These are phyloP conservation scores for Trametes sanguinea DNA, from an alignment of 768 basidiomycete species.

Conservation along the genomic window DNA sequence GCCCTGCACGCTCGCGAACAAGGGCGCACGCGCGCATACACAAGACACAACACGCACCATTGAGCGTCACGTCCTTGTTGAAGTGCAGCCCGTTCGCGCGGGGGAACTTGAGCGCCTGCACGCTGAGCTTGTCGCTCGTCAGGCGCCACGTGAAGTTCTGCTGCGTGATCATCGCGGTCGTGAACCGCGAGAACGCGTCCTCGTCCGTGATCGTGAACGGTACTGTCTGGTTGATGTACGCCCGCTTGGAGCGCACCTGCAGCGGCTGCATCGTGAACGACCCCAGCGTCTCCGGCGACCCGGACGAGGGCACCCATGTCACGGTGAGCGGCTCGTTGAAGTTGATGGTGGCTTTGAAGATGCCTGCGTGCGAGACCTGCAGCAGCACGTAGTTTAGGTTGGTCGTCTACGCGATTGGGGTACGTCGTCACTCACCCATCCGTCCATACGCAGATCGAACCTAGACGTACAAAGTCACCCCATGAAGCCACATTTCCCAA, in stretches of 20 bases:
- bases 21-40: too few relatives aligned
- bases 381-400: background rate
- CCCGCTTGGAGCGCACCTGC: slow-evolving; percentile 54
- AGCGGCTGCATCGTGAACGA: slow-evolving; percentile 51
- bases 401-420: background rate
- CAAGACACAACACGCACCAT: slow-evolving; percentile 40
- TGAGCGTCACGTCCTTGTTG: slow-evolving; percentile 58
- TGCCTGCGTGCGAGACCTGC: slow-evolving; percentile 67
- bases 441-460: slow-evolving; percentile 53
- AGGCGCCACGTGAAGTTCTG: slow-evolving; percentile 70
- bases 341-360: slow-evolving; percentile 60
- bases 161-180: slow-evolving; percentile 63
- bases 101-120: slow-evolving; percentile 69
- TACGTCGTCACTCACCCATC: slow-evolving; percentile 45
- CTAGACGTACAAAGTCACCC: slow-evolving; percentile 32
- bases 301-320: slow-evolving; percentile 52
- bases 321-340: slow-evolving; percentile 62
- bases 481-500: too few relatives aligned
- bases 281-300: slow-evolving; percentile 54
- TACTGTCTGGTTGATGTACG: slow-evolving; percentile 60
- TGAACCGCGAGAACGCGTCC: slow-evolving; percentile 61
- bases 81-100: slow-evolving; percentile 66
- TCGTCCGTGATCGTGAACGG: slow-evolving; percentile 58
- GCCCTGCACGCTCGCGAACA: too few relatives aligned
- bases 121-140: slow-evolving; percentile 53